A percentile compares a stretch with the other conserved stretches of the same genome.
Evolutionary conservation across 2,329 filamentous ascomycete genomes (phyloP).

Genomic region (Xylariaceae sp.): DNA sequence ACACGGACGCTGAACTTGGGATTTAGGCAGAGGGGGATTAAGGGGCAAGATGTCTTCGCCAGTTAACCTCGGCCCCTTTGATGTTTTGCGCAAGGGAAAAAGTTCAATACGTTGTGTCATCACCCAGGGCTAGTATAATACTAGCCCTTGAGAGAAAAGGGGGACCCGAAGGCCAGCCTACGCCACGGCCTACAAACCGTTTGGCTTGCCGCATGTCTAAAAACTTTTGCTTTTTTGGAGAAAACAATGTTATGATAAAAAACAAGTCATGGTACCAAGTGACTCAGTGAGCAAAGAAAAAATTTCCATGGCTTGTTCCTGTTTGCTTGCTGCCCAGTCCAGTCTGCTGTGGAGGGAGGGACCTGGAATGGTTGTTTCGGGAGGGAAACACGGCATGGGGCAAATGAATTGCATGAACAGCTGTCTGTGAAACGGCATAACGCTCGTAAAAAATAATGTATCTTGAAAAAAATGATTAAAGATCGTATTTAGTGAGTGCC

Average conservation of each 20-base stretch:
- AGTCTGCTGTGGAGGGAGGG: no score
- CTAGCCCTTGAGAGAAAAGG: neutral
- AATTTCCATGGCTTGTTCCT: no score
- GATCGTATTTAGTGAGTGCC: neutral
- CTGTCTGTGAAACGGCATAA: slow-evolving; percentile 19
- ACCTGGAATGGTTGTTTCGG: no score
- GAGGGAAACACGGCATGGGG: no score
- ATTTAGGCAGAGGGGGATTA: neutral
- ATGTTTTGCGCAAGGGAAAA: neutral
- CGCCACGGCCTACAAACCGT: neutral
- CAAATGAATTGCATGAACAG: slow-evolving; percentile 20
- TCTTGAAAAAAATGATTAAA: neutral
- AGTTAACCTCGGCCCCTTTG: neutral
- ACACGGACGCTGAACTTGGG: neutral
- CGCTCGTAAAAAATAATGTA: neutral
- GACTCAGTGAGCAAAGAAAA: no score
- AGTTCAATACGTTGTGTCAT: neutral
- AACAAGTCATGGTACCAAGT: no score
- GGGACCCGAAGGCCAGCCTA: neutral
- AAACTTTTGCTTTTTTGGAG: neutral
- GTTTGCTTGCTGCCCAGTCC: no score
- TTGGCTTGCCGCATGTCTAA: neutral
- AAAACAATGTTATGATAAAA: neutral
- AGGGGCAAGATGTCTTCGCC: neutral
- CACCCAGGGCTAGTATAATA: neutral